Percentiles rank a stretch among this genome's conserved stretches.
Conservation (phyloP, 164 flowering plant species). For the Hamamelis virginiana region DNA sequence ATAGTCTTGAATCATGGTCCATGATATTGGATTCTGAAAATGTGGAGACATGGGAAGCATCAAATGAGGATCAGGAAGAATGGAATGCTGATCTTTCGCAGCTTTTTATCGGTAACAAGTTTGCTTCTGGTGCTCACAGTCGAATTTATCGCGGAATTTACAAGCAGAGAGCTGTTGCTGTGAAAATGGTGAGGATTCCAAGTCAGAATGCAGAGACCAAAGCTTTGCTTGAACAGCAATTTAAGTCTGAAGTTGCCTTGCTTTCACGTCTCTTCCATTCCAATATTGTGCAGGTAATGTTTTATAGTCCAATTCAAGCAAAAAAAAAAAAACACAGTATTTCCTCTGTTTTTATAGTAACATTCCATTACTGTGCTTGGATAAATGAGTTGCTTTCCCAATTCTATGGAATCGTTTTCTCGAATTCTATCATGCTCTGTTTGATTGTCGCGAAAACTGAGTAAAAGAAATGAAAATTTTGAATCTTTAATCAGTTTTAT, state of each 20-base stretch:
- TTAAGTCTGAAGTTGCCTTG: conserved; percentile 82
- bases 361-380: too few relatives aligned
- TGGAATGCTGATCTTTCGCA: conserved; percentile 97
- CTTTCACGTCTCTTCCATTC: conserved; percentile 90
- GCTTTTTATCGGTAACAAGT: conserved; percentile 91
- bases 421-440: too few relatives aligned
- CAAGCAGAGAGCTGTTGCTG: conserved; percentile 95
- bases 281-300: conserved; percentile 80
- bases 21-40: conserved; percentile 86
- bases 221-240: conserved; percentile 69
- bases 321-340: background rate
- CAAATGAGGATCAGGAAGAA: conserved; percentile 67
- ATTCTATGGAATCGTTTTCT: too few relatives aligned
- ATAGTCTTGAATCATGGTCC: conserved; percentile 96
- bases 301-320: background rate
- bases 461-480: too few relatives aligned
- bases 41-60: conserved; percentile 59
- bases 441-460: too few relatives aligned
- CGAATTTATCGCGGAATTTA: conserved; percentile 90
- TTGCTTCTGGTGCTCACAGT: conserved; percentile 95
- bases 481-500: background rate
- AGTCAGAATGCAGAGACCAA: conserved; percentile 72
- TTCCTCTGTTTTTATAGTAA: too few relatives aligned
- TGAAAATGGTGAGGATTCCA: conserved; percentile 90
- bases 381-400: too few relatives aligned